phyloP scores from a whole-genome alignment of 1,284 basidiomycete species.

The Trichosporon faecale region DNA sequence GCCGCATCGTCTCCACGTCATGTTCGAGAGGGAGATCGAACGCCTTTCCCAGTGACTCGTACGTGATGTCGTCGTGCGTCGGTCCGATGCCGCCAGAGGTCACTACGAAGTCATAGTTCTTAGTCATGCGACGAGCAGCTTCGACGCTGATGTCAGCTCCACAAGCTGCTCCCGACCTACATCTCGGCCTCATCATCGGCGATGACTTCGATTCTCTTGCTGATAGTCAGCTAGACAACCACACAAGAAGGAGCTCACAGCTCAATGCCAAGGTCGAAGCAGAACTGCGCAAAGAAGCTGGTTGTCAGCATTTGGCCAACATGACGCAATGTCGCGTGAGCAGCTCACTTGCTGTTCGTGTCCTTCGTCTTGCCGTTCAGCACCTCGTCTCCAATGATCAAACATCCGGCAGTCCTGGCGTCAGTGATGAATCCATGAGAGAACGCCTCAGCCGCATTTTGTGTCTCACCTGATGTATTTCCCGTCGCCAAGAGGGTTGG shows the following conservation, averaged over 20 bases:
- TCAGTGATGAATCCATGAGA: background rate
- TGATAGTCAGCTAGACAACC: slow-evolving; percentile 38
- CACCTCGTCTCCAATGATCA: slow-evolving; percentile 54
- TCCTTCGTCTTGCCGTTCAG: slow-evolving; percentile 63
- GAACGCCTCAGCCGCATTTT: no score
- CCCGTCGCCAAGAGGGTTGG: slow-evolving; percentile 65
- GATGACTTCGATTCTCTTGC: slow-evolving; percentile 85
- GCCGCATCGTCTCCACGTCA: slow-evolving; percentile 71
- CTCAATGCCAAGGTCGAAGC: slow-evolving; percentile 81
- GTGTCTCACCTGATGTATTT: slow-evolving; percentile 58
- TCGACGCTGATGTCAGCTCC: slow-evolving; percentile 61
- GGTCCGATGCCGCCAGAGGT: slow-evolving; percentile 79
- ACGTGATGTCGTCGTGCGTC: slow-evolving; percentile 88
- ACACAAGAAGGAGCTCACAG: slow-evolving; percentile 58
- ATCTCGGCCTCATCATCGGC: slow-evolving; percentile 87
- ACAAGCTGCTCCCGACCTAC: slow-evolving; percentile 54
- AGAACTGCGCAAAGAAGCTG: slow-evolving; percentile 77
- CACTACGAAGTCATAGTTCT: slow-evolving; percentile 79
- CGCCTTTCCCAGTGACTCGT: slow-evolving; percentile 77
- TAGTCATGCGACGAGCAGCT: slow-evolving; percentile 76
- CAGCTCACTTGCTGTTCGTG: slow-evolving; percentile 60
- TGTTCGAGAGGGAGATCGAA: slow-evolving; percentile 73
- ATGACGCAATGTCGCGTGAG: background rate
- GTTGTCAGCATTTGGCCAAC: background rate
- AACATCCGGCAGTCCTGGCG: slow-evolving; percentile 47